phyloP scores from a whole-genome alignment of 1,284 basidiomycete species.

The Trichosporon asahii region DNA sequence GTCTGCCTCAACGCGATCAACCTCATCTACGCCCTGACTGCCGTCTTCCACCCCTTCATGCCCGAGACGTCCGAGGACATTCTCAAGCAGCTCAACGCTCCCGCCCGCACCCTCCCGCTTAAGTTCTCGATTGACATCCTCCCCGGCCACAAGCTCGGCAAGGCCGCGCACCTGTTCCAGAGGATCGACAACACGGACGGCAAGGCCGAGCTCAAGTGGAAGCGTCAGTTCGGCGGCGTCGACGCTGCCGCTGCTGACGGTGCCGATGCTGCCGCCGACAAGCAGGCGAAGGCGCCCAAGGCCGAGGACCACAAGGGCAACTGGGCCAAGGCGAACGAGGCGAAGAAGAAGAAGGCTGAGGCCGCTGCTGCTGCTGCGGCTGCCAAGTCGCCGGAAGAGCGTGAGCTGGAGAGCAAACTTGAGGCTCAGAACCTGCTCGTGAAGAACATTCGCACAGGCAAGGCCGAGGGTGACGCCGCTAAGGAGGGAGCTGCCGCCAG shows the following conservation, averaged over 20 bases:
- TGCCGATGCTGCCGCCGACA: constrained; percentile 31
- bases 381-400: constrained; percentile 52
- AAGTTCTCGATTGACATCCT: constrained; percentile 73
- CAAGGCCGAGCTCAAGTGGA: constrained; percentile 80
- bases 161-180: constrained; percentile 87
- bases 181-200: constrained; percentile 71
- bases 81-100: constrained; percentile 84
- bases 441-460: constrained; percentile 64
- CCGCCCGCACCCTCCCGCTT: constrained; percentile 70
- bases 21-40: constrained; percentile 86
- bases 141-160: constrained; percentile 78
- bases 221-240: constrained; percentile 72
- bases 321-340: constrained; percentile 27
- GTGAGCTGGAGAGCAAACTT: constrained; percentile 59
- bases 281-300: constrained; percentile 29
- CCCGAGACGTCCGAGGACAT: constrained; percentile 81
- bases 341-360: constrained; percentile 39
- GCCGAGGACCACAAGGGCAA: constrained; percentile 43
- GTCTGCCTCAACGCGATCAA: constrained; percentile 88
- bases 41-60: constrained; percentile 93
- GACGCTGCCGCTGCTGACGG: constrained; percentile 45
- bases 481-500: constrained; percentile 58
- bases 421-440: constrained; percentile 70
- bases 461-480: constrained; percentile 55
- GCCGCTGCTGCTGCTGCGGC: constrained; percentile 41